Conservation (phyloP, 257 asterid genomes). For the Ajuga chamaepitys region DNA sequence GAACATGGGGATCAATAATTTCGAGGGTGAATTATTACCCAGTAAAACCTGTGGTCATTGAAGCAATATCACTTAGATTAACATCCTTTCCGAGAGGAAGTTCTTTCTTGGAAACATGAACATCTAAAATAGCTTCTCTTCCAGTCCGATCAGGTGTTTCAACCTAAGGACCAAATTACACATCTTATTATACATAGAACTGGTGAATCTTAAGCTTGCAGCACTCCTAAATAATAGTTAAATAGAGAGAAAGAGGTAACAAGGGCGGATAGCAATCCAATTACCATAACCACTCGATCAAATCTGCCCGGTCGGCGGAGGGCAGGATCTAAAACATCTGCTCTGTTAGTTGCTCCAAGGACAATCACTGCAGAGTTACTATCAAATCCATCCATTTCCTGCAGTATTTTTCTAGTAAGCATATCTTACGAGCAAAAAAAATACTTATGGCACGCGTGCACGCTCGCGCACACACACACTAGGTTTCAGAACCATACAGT, state of each 20-base stretch:
- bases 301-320: slow-evolving; percentile 99
- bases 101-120: slow-evolving; percentile 85
- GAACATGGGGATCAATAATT: background rate
- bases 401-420: slow-evolving; percentile 28
- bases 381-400: slow-evolving; percentile 99
- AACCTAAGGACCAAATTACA: slow-evolving; percentile 47
- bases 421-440: slow-evolving; percentile 15
- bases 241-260: too few relatives aligned
- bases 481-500: slow-evolving; percentile 53
- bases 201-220: slow-evolving; percentile 3
- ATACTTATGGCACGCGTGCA: background rate
- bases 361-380: slow-evolving; percentile 97
- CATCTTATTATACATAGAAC: slow-evolving; percentile 6
- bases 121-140: slow-evolving; percentile 91
- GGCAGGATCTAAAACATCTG: slow-evolving; percentile 97
- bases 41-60: slow-evolving; percentile 98
- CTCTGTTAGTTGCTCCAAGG: slow-evolving; percentile 96
- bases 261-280: slow-evolving; percentile 10
- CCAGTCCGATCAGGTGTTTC: slow-evolving; percentile 96
- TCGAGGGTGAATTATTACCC: slow-evolving; percentile 49
- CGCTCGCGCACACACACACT: background rate
- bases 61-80: slow-evolving; percentile 68
- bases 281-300: slow-evolving; percentile 92
- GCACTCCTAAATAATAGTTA: slow-evolving; percentile 5
- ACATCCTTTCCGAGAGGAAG: slow-evolving; percentile 91